phyloP scores from a whole-genome alignment of 2,329 filamentous ascomycete genomes.

The Alternaria atra region DNA sequence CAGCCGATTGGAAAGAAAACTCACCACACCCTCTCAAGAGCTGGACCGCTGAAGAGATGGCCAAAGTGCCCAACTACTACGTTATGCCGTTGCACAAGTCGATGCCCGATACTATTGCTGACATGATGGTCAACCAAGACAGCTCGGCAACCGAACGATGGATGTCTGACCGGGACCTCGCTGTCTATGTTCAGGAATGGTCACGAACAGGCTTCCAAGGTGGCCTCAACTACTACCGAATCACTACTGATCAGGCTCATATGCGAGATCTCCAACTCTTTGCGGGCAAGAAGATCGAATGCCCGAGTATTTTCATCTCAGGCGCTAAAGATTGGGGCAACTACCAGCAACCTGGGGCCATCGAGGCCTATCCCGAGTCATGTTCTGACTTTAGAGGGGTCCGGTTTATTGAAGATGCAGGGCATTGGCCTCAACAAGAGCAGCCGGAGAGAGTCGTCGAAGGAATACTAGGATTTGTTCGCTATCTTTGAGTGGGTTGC shows the following conservation, averaged over 20 bases:
- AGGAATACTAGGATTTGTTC: constrained; percentile 58
- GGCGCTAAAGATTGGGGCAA: constrained; percentile 73
- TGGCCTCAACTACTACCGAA: constrained; percentile 73
- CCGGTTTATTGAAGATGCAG: constrained; percentile 66
- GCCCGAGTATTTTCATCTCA: constrained; percentile 69
- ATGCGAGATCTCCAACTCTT: constrained; percentile 66
- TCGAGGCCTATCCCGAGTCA: constrained; percentile 64
- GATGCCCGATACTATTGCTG: constrained; percentile 67
- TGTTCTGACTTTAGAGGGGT: constrained; percentile 65
- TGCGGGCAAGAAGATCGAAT: constrained; percentile 67
- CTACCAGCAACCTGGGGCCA: constrained; percentile 70
- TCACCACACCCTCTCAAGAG: constrained; percentile 61
- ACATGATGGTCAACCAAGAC: constrained; percentile 65
- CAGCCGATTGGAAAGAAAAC: constrained; percentile 67
- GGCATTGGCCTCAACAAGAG: constrained; percentile 77
- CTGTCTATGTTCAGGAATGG: constrained; percentile 69
- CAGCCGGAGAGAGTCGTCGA: constrained; percentile 64
- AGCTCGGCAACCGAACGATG: constrained; percentile 58
- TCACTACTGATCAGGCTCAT: constrained; percentile 61
- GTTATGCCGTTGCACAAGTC: constrained; percentile 67
- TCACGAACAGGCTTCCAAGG: constrained; percentile 70
- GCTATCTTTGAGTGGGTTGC: constrained; percentile 16
- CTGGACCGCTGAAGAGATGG: constrained; percentile 67
- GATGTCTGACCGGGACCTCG: constrained; percentile 67
- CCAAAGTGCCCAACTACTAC: constrained; percentile 72